These are phyloP conservation scores for Mitragyna speciosa DNA, from an alignment of 257 asterid species.

Conservation along the genomic window DNA sequence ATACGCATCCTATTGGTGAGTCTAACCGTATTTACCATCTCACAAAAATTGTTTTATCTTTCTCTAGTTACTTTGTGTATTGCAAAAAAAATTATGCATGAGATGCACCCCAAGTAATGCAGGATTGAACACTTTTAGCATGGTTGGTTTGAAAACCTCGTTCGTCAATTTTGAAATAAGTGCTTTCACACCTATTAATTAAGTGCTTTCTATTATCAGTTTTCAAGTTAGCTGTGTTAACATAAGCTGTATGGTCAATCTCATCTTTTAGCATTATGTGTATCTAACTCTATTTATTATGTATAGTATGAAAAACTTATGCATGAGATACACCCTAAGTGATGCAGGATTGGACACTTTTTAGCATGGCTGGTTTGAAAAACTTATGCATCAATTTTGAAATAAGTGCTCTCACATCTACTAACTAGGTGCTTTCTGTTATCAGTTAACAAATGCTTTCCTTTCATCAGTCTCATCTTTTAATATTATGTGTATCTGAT, in stretches of 20 bases:
- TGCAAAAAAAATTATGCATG: no score
- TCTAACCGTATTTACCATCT: conserved; percentile 6
- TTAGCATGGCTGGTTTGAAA: background rate
- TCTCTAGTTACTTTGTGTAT: no score
- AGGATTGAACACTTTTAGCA: no score
- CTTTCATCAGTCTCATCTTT: background rate
- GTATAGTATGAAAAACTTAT: no score
- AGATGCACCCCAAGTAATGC: background rate
- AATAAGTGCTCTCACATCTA: background rate
- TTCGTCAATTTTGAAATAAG: background rate
- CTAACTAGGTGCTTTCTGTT: background rate
- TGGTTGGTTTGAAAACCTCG: background rate
- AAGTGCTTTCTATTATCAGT: background rate
- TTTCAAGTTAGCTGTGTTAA: background rate
- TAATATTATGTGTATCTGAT: background rate
- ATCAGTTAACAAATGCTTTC: background rate
- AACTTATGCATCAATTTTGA: background rate
- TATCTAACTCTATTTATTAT: no score
- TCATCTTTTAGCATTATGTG: background rate
- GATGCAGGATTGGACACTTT: background rate
- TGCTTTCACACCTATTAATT: background rate
- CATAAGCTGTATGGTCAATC: background rate
- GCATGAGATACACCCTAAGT: background rate
- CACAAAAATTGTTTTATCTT: no score
- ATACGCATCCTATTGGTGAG: conserved; percentile 90